Base-by-base conservation (phyloP, 2,329 filamentous ascomycete species). In the Pestalotiopsis sp. region DNA sequence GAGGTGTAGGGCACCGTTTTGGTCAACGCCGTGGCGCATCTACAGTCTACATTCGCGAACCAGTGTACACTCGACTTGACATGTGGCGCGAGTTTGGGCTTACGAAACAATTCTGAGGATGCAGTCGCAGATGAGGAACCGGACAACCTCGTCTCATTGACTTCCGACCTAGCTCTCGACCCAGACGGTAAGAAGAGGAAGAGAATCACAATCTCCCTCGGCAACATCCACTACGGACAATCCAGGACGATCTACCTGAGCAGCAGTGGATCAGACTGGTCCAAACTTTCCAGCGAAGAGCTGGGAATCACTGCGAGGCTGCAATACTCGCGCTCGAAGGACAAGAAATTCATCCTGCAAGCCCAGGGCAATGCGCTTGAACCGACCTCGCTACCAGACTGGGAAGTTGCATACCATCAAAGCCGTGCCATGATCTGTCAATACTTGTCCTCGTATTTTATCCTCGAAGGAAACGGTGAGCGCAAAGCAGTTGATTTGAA, bases 141-240 rank as follows among this genome's bases (percentile, higher is more conserved):
- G 70, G 70, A 4, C 4, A 66, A 76, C 1, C 73, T 73, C 17
- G 9, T 6, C 52, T 14, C 62, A n/a, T 49, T 20, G 20, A 36
- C n/a, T 39, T 25, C n/a, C 17, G 23, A 23, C 4, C 7, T 57
- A 4, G 57, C n/a, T 7, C 25, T 41, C 13, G 11, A 14, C 9
- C n/a, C 14, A 23, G 14, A 12, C 11, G 36, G 27, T 7, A 4
- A 12, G 25, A 41, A 38, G 36, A 65, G 11, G 69, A 75, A 66
- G 12, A 72, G 70, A 31, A 71, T 87, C 31, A 81, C 73, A 1
- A 77, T 89, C 27, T 67, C 75, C 0, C 75, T 89, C 3, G 85
- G 86, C 2, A 89, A 84, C 71, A 69, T 91, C 0, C 88, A 89
- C 70, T 91, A 87, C 67, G 88, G 87, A n/a, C 89, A 91, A 69